Percentiles rank a stretch among this genome's conserved stretches.
phyloP scores from a whole-genome alignment of 306 rosid species.

The Lathyrus oleraceus region DNA sequence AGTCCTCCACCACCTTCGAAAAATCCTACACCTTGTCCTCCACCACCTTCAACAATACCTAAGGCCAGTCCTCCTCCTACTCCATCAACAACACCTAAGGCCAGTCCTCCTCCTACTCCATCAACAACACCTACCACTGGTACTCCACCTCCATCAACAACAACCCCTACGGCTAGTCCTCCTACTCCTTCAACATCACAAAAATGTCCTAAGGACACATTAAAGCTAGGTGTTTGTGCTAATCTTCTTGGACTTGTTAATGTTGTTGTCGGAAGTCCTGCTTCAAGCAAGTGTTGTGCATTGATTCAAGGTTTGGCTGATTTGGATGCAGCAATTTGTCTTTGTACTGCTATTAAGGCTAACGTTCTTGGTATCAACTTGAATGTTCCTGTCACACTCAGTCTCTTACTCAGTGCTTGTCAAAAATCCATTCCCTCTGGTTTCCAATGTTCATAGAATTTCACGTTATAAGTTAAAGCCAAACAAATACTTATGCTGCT shows the following conservation, averaged over 20 bases:
- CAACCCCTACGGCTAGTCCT: not conserved
- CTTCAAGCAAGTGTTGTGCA: conserved; percentile 62
- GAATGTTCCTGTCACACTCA: conserved; percentile 62
- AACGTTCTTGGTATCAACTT: conserved; percentile 75
- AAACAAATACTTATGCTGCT: not conserved
- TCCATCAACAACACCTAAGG: not conserved
- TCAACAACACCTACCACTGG: not conserved
- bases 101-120: not conserved
- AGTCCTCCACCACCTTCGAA: not conserved
- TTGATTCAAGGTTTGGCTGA: conserved; percentile 66
- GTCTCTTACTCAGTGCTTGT: conserved; percentile 66
- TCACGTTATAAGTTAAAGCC: not conserved
- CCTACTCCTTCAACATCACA: not conserved
- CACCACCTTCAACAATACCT: not conserved
- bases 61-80: not conserved
- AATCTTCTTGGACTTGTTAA: conserved; percentile 59
- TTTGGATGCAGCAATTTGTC: conserved; percentile 71
- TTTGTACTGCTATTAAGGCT: conserved; percentile 82
- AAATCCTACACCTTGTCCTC: not conserved
- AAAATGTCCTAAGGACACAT: conserved; percentile 59
- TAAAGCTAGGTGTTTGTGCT: conserved; percentile 69
- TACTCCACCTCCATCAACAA: not conserved
- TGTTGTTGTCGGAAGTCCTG: conserved; percentile 48
- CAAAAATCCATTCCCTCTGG: conserved; percentile 65
- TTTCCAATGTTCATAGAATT: conserved; percentile 51